These are phyloP conservation scores for Physcia stellaris DNA, from an alignment of 495 filamentous ascomycete species.

Conservation along the genomic window DNA sequence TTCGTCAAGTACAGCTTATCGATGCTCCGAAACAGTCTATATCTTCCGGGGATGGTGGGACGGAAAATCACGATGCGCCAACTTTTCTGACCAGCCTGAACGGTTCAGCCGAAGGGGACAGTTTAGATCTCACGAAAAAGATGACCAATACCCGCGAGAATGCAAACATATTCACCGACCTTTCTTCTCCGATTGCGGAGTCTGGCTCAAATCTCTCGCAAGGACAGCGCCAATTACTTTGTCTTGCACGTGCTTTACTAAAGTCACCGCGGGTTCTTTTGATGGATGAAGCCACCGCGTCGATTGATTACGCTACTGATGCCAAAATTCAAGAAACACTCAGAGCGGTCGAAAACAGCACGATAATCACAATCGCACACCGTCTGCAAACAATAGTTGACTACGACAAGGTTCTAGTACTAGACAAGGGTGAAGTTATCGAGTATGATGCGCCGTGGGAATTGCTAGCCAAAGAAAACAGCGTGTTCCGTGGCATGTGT, in stretches of 20 bases:
- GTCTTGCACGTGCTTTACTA: conserved; percentile 85
- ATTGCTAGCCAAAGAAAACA: conserved; percentile 50
- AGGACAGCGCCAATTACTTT: conserved; percentile 90
- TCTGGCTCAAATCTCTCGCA: conserved; percentile 94
- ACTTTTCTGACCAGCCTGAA: conserved; percentile 11
- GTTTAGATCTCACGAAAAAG: conserved; percentile 27
- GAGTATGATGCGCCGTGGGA: conserved; percentile 84
- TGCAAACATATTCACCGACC: conserved; percentile 87
- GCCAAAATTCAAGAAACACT: conserved; percentile 93
- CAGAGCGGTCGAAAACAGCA: conserved; percentile 69
- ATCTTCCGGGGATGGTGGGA: conserved; percentile 32
- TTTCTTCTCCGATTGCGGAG: conserved; percentile 74
- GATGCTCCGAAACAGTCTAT: conserved; percentile 29
- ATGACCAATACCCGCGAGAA: conserved; percentile 41
- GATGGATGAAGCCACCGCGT: conserved; percentile 98
- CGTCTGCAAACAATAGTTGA: conserved; percentile 92
- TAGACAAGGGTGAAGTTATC: conserved; percentile 78
- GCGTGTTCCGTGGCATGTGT: conserved; percentile 82
- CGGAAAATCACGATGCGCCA: conserved; percentile 23
- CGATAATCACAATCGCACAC: conserved; percentile 97
- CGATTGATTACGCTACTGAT: conserved; percentile 94
- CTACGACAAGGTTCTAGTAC: conserved; percentile 94
- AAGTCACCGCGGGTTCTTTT: conserved; percentile 84
- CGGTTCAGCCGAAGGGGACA: conserved; percentile 11
- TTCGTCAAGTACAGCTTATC: conserved; percentile 86